A percentile compares a stretch with the other conserved stretches of the same genome.
These are phyloP conservation scores for Coemansia sp. DNA, from an alignment of 192 early-diverging fungal species.

Conservation along the genomic window DNA sequence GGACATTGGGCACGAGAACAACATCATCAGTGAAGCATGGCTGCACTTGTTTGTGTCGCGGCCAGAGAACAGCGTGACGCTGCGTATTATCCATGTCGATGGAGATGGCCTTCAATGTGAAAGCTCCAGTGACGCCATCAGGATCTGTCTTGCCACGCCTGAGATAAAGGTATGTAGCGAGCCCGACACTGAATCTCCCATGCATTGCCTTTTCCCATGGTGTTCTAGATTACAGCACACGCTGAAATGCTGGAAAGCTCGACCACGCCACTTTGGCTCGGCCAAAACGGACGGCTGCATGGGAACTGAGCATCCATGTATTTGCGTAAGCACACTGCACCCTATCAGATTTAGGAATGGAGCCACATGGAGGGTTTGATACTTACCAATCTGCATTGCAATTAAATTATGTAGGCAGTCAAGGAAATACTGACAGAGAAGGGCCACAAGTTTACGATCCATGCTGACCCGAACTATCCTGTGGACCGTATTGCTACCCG, in stretches of 20 bases:
- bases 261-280: not conserved
- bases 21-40: constrained; percentile 48
- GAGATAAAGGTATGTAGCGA: constrained; percentile 28
- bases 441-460: constrained; percentile 22
- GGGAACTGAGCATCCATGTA: constrained; percentile 3
- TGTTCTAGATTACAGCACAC: not conserved
- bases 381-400: not conserved
- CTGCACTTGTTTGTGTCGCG: constrained; percentile 58
- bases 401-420: constrained; percentile 15
- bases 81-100: constrained; percentile 38
- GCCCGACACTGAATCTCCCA: not conserved
- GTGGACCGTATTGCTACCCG: constrained; percentile 52
- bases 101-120: constrained; percentile 2
- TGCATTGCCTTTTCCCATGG: not conserved
- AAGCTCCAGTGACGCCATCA: constrained; percentile 15
- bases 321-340: constrained; percentile 4
- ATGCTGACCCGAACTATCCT: constrained; percentile 25
- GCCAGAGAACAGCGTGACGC: constrained; percentile 33
- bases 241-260: not conserved
- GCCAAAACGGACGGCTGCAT: not conserved
- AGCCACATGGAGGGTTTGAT: not conserved
- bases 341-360: not conserved
- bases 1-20: constrained; percentile 30
- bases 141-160: constrained; percentile 27
- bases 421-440: constrained; percentile 17